These are phyloP conservation scores for Chrysoporthe puriensis DNA, from an alignment of 2,329 filamentous ascomycete genomes.

Conservation along the genomic window DNA sequence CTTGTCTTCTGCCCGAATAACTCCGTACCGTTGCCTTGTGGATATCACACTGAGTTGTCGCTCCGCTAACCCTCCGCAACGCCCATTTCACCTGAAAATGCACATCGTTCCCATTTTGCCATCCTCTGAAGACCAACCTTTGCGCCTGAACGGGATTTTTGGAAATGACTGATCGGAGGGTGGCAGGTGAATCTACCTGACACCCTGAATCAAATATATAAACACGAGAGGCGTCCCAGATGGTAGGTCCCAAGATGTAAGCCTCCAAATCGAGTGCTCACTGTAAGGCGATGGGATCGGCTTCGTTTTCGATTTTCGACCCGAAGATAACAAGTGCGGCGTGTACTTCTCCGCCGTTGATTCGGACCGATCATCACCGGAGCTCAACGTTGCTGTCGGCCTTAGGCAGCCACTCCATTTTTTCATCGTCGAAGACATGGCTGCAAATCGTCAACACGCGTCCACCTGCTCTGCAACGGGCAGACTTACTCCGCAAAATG, in stretches of 20 bases:
- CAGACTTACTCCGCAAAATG: constrained; percentile 55
- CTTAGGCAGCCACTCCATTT: constrained; percentile 40
- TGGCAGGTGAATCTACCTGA: background rate
- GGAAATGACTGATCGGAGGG: background rate
- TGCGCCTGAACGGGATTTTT: background rate
- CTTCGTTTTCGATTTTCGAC: background rate
- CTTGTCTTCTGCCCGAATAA: background rate
- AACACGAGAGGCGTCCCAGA: background rate
- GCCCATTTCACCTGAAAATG: background rate
- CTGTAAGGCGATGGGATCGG: background rate
- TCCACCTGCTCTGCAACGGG: background rate
- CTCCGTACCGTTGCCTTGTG: background rate
- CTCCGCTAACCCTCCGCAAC: background rate
- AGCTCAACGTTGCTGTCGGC: background rate
- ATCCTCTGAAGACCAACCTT: background rate
- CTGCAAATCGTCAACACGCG: constrained; percentile 36
- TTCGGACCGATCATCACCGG: background rate
- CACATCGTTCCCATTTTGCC: background rate
- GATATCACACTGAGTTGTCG: background rate
- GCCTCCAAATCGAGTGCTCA: too few relatives aligned
- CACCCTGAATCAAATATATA: background rate
- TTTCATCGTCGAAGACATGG: constrained; percentile 45
- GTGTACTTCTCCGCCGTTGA: background rate
- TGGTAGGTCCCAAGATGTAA: too few relatives aligned
- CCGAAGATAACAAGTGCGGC: too few relatives aligned